These are phyloP conservation scores for Penicillium corylophilum DNA, from an alignment of 2,329 filamentous ascomycete genomes.

Conservation along the genomic window DNA sequence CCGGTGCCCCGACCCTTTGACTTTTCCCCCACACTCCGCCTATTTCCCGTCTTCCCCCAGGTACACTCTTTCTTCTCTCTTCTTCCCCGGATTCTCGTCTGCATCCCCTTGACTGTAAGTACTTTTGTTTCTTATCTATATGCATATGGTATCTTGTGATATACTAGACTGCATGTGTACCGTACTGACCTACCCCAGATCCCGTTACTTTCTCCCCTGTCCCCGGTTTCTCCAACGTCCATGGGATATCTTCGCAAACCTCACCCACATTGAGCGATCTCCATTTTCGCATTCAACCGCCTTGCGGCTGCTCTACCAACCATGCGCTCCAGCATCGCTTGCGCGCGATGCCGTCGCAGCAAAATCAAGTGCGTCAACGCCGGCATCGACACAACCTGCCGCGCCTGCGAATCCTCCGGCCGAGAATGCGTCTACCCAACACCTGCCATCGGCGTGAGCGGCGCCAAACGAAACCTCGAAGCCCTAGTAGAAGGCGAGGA, in stretches of 20 bases:
- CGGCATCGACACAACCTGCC: conserved; percentile 69
- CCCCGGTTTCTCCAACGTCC: neutral
- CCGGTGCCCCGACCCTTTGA: conserved; percentile 31
- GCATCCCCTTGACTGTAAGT: neutral
- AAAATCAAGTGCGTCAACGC: conserved; percentile 87
- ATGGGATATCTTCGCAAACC: conserved; percentile 15
- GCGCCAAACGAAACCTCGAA: conserved; percentile 40
- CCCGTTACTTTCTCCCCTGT: neutral
- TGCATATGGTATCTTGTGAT: neutral
- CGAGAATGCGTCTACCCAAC: conserved; percentile 71
- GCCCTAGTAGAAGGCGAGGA: conserved; percentile 39
- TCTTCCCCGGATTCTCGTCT: conserved; percentile 1
- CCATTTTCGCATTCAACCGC: conserved; percentile 5
- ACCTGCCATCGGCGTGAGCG: conserved; percentile 39
- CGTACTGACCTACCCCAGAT: neutral
- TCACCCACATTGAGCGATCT: conserved; percentile 3
- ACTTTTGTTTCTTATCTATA: neutral
- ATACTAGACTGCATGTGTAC: neutral
- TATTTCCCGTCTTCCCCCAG: conserved; percentile 23
- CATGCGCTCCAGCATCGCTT: conserved; percentile 79
- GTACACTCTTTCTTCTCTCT: conserved; percentile 2
- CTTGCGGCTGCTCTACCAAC: conserved; percentile 16
- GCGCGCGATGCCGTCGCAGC: conserved; percentile 70
- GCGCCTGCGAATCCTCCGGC: conserved; percentile 69
- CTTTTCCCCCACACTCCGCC: conserved; percentile 39